Percentiles rank a stretch among this genome's conserved stretches.
Evolutionary conservation across 257 asterid genomes (phyloP).

Genomic region (Plantago elongata): DNA sequence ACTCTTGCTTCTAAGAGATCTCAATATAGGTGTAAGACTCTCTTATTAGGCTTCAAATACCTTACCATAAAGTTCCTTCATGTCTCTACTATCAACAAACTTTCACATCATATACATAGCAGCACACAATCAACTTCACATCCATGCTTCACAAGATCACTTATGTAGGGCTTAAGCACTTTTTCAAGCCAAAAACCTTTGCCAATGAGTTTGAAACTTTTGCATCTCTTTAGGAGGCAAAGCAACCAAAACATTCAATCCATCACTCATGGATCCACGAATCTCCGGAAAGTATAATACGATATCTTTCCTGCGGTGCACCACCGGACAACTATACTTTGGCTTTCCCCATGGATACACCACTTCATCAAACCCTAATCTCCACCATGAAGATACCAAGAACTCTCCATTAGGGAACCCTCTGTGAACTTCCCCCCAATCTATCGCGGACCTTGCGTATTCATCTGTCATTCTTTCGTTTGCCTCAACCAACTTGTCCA

Average conservation of each 20-base stretch:
- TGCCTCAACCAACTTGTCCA: constrained; percentile 53
- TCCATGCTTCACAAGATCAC: too few species aligned
- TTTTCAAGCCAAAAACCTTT: constrained; percentile 26
- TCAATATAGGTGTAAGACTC: too few species aligned
- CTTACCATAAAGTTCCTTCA: too few species aligned
- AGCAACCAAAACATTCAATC: constrained; percentile 75
- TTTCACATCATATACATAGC: too few species aligned
- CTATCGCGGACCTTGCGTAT: constrained; percentile 68
- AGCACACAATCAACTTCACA: too few species aligned
- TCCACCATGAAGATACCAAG: constrained; percentile 88
- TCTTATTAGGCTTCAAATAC: too few species aligned
- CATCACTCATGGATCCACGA: constrained; percentile 35
- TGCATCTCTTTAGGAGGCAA: constrained; percentile 70
- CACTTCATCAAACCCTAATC: constrained; percentile 68
- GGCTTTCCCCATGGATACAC: constrained; percentile 88
- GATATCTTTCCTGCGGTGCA: constrained; percentile 67
- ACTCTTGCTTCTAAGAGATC: too few species aligned
- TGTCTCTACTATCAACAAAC: too few species aligned
- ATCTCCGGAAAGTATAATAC: constrained; percentile 62
- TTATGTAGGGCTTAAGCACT: too few species aligned
- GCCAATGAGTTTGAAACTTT: constrained; percentile 43
- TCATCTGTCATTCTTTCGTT: constrained; percentile 57
- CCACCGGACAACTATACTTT: constrained; percentile 76
- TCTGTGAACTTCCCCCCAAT: constrained; percentile 76
- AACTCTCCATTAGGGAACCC: constrained; percentile 95